Evolutionary conservation across 2,329 filamentous ascomycete species (phyloP).

Genomic region (Grosmannia clavigera): DNA sequence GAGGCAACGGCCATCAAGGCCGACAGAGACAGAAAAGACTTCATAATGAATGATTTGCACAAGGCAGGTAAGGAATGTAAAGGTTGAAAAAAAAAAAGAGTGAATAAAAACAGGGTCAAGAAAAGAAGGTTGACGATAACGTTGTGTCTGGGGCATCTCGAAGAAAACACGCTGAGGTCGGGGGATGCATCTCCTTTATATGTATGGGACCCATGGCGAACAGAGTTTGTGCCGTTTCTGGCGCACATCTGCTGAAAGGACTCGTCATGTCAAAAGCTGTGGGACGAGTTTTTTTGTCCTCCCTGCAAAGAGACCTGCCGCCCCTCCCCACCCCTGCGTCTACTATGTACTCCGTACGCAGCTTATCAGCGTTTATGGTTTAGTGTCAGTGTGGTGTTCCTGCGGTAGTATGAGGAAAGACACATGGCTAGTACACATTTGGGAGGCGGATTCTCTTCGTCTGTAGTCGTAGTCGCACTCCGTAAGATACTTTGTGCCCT

Average conservation of each 20-base stretch:
- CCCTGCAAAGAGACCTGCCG: not conserved
- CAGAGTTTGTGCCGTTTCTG: not conserved
- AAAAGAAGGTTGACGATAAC: not conserved
- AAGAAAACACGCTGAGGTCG: not conserved
- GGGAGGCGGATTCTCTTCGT: not conserved
- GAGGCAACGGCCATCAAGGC: conserved; percentile 16
- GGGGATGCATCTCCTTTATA: not conserved
- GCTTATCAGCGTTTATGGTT: not conserved
- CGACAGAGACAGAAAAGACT: not conserved
- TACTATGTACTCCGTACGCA: not conserved
- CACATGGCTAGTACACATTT: not conserved
- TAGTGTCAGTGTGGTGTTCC: not conserved
- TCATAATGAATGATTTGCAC: not conserved
- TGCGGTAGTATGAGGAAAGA: not conserved
- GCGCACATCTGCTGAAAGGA: not conserved
- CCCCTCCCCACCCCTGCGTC: not conserved
- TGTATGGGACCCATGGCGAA: not conserved
- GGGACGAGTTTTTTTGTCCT: not conserved
- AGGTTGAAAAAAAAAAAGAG: not conserved
- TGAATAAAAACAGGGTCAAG: not conserved
- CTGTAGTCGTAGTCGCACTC: not conserved
- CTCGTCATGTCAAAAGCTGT: not conserved
- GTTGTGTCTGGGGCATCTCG: not conserved
- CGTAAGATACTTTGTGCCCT: too few species aligned
- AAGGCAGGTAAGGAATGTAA: not conserved